Base-by-base conservation (phyloP, 306 rosid genomes). In the Dalbergia oliveri region DNA sequence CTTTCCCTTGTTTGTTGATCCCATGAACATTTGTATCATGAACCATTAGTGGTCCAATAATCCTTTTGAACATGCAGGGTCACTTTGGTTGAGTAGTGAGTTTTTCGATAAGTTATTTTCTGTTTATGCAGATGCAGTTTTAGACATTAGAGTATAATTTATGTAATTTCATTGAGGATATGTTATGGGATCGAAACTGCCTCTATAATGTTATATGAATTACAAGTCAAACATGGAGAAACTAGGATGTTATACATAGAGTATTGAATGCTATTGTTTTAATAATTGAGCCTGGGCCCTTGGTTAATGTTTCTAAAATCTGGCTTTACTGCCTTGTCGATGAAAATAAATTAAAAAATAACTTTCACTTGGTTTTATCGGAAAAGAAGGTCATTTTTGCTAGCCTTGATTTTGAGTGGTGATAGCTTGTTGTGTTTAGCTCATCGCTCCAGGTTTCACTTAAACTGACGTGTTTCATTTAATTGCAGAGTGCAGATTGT, bases 1-100 rank as follows among this genome's bases (percentile, higher is more conserved):
- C 59, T n/a, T 35, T 43, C 68, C 44, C 61, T 57, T 44, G 0
- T 31, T 67, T 56, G 50, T 43, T 44, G 18, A 67, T 78, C 53
- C 33, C 41, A n/a, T 58, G 49, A 71, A 15, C 66, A 15, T 56
- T 57, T 33, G 43, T 31, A 8, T 41, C 39, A 23, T 26, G 33
- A 11, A 23, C 23, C 15, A 21, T 15, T 16, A 23, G 26, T 11
- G 0, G 41, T 61, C 41, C 56, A 14, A 49, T 23, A 33, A 16
- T 60, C 47, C 37, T n/a, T 26, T 4, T 78, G 23, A 49, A 56
- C 69, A 53, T 53, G 43, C 73, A 54, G 72, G 75, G 81, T 54
- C 12, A 54, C 53, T 66, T 77, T 11, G 23, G 43, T 45, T 54
- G 13, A 11, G 35, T 9, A 54, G 68, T 67, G 31, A n/a, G 35